Conservation (phyloP, 2,329 filamentous ascomycete genomes). For the Bipolaris cookei region DNA sequence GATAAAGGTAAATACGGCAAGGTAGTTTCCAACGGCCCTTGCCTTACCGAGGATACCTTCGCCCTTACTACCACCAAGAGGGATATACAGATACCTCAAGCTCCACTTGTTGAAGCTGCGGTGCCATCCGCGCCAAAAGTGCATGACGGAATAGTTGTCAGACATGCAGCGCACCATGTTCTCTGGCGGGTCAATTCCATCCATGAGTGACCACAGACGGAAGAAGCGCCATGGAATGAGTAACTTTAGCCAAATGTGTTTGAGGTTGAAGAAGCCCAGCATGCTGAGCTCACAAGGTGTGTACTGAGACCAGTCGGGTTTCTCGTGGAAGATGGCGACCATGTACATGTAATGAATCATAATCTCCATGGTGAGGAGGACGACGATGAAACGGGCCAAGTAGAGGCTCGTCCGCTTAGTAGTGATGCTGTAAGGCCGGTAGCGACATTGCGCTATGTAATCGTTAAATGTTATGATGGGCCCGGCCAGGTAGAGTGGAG, state of each 20-base stretch:
- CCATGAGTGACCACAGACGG: constrained; percentile 90
- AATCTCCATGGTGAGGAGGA: constrained; percentile 82
- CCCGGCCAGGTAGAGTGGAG: constrained; percentile 88
- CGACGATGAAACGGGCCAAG: constrained; percentile 78
- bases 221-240: constrained; percentile 98
- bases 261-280: constrained; percentile 93
- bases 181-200: constrained; percentile 92
- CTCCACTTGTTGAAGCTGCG: constrained; percentile 94
- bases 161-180: constrained; percentile 98
- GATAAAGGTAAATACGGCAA: constrained; percentile 92
- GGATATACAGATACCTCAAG: constrained; percentile 91
- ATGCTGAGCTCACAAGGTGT: constrained; percentile 86
- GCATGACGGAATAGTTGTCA: constrained; percentile 88
- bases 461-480: constrained; percentile 98
- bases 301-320: constrained; percentile 81
- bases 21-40: constrained; percentile 73
- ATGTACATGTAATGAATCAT: constrained; percentile 92
- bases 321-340: constrained; percentile 84
- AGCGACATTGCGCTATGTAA: constrained; percentile 85
- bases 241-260: constrained; percentile 97
- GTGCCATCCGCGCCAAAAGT: constrained; percentile 98
- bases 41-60: constrained; percentile 54
- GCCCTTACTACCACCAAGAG: constrained; percentile 72
- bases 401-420: constrained; percentile 76
- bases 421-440: constrained; percentile 74